Conservation (phyloP, 441 rosid genomes). For the Gossypium gossypioides region DNA sequence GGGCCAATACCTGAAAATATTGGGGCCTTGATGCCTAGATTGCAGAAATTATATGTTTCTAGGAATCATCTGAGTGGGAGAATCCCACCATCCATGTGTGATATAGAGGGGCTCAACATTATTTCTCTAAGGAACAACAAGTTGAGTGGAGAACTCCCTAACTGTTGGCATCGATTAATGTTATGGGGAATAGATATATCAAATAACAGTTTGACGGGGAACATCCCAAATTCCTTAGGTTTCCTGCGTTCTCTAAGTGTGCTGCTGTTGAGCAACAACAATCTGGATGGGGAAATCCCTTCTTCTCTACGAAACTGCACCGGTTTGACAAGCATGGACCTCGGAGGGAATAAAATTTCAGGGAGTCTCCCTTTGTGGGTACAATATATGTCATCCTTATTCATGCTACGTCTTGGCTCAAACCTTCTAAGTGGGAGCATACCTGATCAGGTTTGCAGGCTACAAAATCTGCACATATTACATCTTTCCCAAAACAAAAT, state of each 20-base stretch:
- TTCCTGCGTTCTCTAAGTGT: constrained; percentile 35
- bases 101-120: constrained; percentile 24
- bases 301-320: constrained; percentile 46
- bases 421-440: constrained; percentile 35
- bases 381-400: constrained; percentile 16
- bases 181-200: constrained; percentile 40
- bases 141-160: constrained; percentile 39
- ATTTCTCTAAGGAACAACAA: constrained; percentile 39
- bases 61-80: constrained; percentile 34
- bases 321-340: constrained; percentile 32
- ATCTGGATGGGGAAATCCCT: constrained; percentile 42
- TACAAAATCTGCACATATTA: constrained; percentile 30
- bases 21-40: constrained; percentile 37
- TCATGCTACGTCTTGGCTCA: constrained; percentile 23
- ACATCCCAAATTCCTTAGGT: constrained; percentile 40
- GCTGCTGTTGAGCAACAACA: constrained; percentile 39
- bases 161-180: constrained; percentile 35
- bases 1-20: constrained; percentile 42
- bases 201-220: constrained; percentile 39
- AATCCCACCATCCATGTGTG: constrained; percentile 41
- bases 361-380: constrained; percentile 18
- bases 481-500: constrained; percentile 36
- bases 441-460: constrained; percentile 24
- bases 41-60: constrained; percentile 30
- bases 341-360: constrained; percentile 6